Percentiles rank a stretch among this genome's conserved stretches.
Conservation (phyloP, 768 basidiomycete genomes). For the Chalciporus piperatus region DNA sequence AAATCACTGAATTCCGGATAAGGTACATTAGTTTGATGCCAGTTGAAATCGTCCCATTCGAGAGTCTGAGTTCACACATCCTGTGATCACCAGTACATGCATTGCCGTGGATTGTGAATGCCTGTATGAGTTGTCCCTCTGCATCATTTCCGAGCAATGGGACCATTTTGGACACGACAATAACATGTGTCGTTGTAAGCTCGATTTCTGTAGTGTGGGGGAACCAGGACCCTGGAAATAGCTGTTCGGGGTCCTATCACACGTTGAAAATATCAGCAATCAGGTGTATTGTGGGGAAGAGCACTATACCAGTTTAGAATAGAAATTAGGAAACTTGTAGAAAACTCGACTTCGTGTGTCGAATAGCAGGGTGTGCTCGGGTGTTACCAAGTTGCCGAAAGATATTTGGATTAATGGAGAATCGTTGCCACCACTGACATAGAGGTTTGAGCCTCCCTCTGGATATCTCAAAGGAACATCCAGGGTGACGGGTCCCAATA, state of each 20-base stretch:
- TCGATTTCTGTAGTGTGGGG: not conserved
- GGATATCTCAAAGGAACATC: not conserved
- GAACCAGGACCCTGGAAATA: not conserved
- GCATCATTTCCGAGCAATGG: not conserved
- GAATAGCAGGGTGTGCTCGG: not conserved
- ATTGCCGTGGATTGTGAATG: not conserved
- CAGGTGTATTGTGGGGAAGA: not conserved
- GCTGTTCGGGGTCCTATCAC: not conserved
- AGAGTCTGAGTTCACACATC: not conserved
- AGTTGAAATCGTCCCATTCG: not conserved
- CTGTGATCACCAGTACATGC: not conserved
- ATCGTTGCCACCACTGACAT: not conserved
- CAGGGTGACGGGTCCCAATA: not conserved
- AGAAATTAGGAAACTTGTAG: not conserved
- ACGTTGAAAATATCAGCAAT: not conserved
- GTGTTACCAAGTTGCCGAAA: not conserved
- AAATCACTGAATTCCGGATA: not conserved
- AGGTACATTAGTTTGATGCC: not conserved
- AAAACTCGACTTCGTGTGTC: not conserved
- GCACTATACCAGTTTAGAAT: not conserved
- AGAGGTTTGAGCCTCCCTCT: not conserved
- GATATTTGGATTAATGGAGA: not conserved
- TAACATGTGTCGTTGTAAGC: not conserved
- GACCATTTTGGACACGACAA: not conserved
- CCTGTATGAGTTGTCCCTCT: not conserved